Conservation (phyloP, 148 eudicot genomes). For the Pouteria glomerata region DNA sequence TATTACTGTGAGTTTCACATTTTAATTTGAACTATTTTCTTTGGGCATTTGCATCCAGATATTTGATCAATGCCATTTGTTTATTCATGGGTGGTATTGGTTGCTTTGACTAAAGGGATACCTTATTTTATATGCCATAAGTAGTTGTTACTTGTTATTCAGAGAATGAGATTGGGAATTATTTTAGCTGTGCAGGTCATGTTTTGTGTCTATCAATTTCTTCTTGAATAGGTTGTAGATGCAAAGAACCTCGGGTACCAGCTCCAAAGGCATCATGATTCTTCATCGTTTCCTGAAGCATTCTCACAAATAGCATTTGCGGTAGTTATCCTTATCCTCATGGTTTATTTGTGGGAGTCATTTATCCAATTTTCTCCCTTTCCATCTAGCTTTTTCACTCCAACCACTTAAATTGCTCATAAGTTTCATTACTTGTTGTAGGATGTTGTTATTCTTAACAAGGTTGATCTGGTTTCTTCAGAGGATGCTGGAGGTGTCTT, state of each 20-base stretch:
- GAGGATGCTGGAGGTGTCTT: constrained; percentile 50
- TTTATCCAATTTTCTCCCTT: background rate
- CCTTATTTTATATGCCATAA: background rate
- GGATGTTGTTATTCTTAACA: constrained; percentile 92
- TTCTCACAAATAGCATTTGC: constrained; percentile 91
- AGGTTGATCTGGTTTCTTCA: constrained; percentile 77
- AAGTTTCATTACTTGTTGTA: constrained; percentile 28
- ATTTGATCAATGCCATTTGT: background rate
- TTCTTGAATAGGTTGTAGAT: constrained; percentile 71
- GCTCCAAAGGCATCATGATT: constrained; percentile 59
- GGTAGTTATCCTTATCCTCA: constrained; percentile 34
- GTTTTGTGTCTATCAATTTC: background rate
- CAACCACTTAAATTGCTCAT: constrained; percentile 1
- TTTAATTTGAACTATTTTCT: constrained; percentile 1
- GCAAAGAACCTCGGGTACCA: constrained; percentile 89
- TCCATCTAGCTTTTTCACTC: background rate
- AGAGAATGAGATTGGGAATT: background rate
- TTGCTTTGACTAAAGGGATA: background rate
- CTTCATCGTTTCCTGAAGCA: constrained; percentile 92
- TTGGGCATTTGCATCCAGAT: background rate
- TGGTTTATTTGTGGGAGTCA: constrained; percentile 4
- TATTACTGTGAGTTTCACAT: constrained; percentile 59
- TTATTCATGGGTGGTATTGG: background rate
- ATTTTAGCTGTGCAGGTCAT: background rate
- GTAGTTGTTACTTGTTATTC: background rate